Evolutionary conservation across 2,329 filamentous ascomycete genomes (phyloP).

Genomic region (Pseudogymnoascus sp.): DNA sequence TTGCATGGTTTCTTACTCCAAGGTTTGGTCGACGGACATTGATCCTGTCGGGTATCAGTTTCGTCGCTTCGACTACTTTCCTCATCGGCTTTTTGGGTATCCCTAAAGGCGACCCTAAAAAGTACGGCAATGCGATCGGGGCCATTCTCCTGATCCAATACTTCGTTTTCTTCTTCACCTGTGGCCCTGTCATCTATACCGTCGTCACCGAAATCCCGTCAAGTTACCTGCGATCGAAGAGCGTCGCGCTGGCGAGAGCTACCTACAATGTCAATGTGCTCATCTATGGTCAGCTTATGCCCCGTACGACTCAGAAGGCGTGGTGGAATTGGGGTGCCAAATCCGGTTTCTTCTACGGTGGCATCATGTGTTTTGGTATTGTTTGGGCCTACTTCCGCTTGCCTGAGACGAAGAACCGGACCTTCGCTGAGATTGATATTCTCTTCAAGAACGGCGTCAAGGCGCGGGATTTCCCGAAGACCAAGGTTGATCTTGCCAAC

Average conservation of each 20-base stretch:
- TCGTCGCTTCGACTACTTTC: conserved; percentile 19
- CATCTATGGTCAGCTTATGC: conserved; percentile 24
- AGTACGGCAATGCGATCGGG: conserved; percentile 25
- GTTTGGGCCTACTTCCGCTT: conserved; percentile 38
- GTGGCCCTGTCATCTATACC: conserved; percentile 35
- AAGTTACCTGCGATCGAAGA: conserved; percentile 33
- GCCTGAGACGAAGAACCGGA: conserved; percentile 36
- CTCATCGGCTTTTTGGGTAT: conserved; percentile 19
- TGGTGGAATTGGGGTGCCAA: conserved; percentile 29
- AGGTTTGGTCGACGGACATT: conserved; percentile 20
- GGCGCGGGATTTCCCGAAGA: conserved; percentile 33
- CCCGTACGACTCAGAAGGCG: conserved; percentile 19
- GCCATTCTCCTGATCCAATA: conserved; percentile 32
- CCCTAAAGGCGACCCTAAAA: conserved; percentile 12
- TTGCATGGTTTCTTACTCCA: conserved; percentile 21
- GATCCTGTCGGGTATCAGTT: conserved; percentile 16
- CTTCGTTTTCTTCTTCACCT: conserved; percentile 34
- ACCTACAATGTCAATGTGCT: conserved; percentile 33
- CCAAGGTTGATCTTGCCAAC: conserved; percentile 24
- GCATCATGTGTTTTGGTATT: conserved; percentile 28
- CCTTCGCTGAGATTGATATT: conserved; percentile 36
- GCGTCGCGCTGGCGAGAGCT: conserved; percentile 32
- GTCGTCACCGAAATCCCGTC: conserved; percentile 36
- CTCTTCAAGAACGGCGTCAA: conserved; percentile 34
- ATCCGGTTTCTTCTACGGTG: conserved; percentile 37